Conservation (phyloP, 345 rosid genomes). For the Eucalyptus leucophloia region DNA sequence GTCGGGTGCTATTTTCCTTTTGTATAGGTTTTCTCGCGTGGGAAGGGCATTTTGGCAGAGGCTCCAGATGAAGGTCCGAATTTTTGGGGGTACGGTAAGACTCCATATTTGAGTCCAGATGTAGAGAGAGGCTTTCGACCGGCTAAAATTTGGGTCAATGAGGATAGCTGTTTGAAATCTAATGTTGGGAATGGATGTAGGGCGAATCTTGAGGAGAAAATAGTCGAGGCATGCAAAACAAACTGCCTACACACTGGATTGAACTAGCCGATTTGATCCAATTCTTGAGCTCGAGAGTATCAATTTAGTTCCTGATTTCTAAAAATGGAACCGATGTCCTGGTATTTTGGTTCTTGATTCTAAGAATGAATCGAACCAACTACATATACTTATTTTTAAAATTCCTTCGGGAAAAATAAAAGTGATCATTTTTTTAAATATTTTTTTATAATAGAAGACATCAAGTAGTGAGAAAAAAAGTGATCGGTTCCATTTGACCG, state of each 20-base stretch:
- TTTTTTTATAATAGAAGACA: too few relatives aligned
- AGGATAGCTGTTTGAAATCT: background rate
- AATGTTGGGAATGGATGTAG: background rate
- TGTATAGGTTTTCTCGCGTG: too few relatives aligned
- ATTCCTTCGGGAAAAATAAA: fast-evolving
- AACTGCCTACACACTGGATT: fast-evolving
- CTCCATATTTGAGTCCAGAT: too few relatives aligned
- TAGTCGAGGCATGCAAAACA: too few relatives aligned
- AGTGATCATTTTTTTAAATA: fast-evolving
- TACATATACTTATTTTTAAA: too few relatives aligned
- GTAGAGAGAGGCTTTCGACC: background rate
- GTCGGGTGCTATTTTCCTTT: too few relatives aligned
- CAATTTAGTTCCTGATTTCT: fast-evolving
- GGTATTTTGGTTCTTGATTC: fast-evolving
- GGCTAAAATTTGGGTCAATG: background rate
- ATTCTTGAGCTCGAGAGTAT: fast-evolving
- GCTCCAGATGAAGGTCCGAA: too few relatives aligned
- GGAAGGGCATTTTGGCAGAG: too few relatives aligned
- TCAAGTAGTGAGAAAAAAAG: too few relatives aligned
- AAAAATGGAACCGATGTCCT: too few relatives aligned
- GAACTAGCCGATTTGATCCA: fast-evolving
- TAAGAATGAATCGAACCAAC: fast-evolving
- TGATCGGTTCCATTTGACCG: fast-evolving
- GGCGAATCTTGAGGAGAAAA: background rate
- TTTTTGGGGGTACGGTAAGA: too few relatives aligned